phyloP scores from a whole-genome alignment of 345 rosid genomes.

The Euphorbia lathyris region DNA sequence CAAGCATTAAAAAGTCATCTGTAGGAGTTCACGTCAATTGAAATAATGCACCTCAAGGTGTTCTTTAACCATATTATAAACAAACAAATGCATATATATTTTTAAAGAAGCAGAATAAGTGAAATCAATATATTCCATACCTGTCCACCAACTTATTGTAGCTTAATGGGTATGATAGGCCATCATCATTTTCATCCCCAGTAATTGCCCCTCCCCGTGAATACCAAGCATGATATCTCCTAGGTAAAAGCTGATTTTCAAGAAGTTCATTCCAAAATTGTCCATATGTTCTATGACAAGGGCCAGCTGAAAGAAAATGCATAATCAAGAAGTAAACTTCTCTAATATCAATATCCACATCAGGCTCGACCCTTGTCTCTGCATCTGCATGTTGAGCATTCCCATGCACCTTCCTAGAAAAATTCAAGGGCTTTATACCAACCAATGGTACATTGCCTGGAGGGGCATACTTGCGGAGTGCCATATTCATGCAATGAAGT shows the following conservation, averaged over 20 bases:
- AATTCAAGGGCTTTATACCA: conserved; percentile 61
- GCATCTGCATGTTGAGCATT: conserved; percentile 49
- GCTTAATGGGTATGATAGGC: conserved; percentile 68
- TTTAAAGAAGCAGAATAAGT: not conserved
- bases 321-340: conserved; percentile 91
- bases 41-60: not conserved
- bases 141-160: conserved; percentile 68
- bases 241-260: conserved; percentile 84
- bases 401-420: conserved; percentile 52
- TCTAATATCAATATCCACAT: conserved; percentile 67
- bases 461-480: conserved; percentile 66
- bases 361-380: conserved; percentile 37
- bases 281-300: conserved; percentile 72
- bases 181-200: conserved; percentile 74
- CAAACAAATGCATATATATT: not conserved
- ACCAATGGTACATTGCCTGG: conserved; percentile 44
- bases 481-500: conserved; percentile 45
- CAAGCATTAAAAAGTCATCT: not conserved
- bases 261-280: conserved; percentile 83
- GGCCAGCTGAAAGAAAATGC: conserved; percentile 91
- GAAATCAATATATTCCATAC: conserved; percentile 34
- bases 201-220: conserved; percentile 66
- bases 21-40: not conserved
- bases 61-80: not conserved
- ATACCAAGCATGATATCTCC: conserved; percentile 97